These are phyloP conservation scores for Myxozyma melibiosi DNA, from an alignment of 805 yeast species.

Conservation along the genomic window DNA sequence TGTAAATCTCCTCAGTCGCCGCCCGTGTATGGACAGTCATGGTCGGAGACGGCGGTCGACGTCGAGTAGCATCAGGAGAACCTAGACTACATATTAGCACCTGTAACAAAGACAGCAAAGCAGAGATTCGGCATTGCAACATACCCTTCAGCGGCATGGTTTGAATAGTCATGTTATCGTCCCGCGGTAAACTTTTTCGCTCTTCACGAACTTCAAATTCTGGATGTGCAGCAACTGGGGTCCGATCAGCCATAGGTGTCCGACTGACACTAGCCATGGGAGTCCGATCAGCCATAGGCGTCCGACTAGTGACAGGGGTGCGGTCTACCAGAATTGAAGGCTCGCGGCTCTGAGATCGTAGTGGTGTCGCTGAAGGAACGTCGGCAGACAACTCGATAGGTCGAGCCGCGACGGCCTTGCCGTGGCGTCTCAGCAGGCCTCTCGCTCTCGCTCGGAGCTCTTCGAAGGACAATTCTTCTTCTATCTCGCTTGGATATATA, in stretches of 20 bases:
- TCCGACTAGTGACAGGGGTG: too few species aligned
- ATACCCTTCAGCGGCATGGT: constrained; percentile 52
- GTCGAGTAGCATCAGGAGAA: constrained; percentile 34
- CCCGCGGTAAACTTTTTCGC: background rate
- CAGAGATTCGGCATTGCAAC: constrained; percentile 19
- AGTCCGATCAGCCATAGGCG: constrained; percentile 5
- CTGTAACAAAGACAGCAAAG: background rate
- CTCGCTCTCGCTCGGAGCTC: constrained; percentile 64
- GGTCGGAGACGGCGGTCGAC: constrained; percentile 66
- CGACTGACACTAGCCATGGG: background rate
- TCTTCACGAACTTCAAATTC: background rate
- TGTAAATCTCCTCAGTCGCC: constrained; percentile 71
- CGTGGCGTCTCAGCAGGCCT: constrained; percentile 36
- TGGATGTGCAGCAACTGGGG: background rate
- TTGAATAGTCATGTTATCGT: constrained; percentile 2
- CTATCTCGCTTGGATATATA: constrained; percentile 37
- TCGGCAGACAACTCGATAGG: background rate
- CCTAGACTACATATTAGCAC: constrained; percentile 10
- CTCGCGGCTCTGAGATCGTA: background rate
- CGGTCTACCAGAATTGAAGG: background rate
- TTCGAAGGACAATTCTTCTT: constrained; percentile 60
- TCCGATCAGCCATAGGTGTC: constrained; percentile 1
- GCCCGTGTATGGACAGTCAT: constrained; percentile 73
- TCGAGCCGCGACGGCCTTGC: background rate
- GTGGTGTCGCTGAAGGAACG: background rate